Evolutionary conservation across 768 basidiomycete species (phyloP).

Genomic region (Neoboletus magnificus): DNA sequence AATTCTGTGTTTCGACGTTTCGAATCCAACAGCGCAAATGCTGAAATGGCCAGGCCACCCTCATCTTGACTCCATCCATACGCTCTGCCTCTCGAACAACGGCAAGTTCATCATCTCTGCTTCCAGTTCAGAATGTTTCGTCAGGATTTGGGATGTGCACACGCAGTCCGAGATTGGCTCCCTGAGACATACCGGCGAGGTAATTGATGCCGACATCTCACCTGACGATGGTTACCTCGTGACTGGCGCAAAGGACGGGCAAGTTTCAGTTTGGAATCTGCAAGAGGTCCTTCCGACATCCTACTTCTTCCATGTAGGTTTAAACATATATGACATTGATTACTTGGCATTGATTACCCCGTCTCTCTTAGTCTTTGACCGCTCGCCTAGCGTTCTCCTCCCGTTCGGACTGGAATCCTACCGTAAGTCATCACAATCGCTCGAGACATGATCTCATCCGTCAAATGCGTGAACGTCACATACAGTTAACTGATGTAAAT

Average conservation of each 20-base stretch:
- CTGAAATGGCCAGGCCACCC: slow-evolving; percentile 7
- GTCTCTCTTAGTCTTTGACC: slow-evolving; percentile 6
- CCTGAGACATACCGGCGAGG: slow-evolving; percentile 8
- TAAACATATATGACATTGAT: background rate
- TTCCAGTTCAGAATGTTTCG: slow-evolving; percentile 9
- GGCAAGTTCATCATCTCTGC: slow-evolving; percentile 22
- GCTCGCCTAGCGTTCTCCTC: background rate
- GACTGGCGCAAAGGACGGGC: slow-evolving; percentile 4
- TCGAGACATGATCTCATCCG: slow-evolving; percentile 1
- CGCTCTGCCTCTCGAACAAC: slow-evolving; percentile 17
- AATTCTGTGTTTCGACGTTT: slow-evolving; percentile 12
- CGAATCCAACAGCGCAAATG: background rate
- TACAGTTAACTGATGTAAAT: slow-evolving; percentile 13
- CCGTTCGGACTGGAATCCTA: background rate
- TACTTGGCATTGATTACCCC: background rate
- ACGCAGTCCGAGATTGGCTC: slow-evolving; percentile 1
- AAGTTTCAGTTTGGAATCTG: slow-evolving; percentile 15
- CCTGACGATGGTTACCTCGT: slow-evolving; percentile 12
- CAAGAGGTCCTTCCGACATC: slow-evolving; percentile 2
- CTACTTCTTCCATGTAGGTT: slow-evolving; percentile 14
- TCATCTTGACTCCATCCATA: slow-evolving; percentile 14
- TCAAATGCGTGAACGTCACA: background rate
- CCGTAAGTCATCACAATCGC: slow-evolving; percentile 2
- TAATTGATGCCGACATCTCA: slow-evolving; percentile 14
- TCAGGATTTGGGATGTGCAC: slow-evolving; percentile 19